Evolutionary conservation across 257 asterid genomes (phyloP), one percentile per base, ranked within the genome.

Genomic region (Jacaranda mimosifolia): DNA sequence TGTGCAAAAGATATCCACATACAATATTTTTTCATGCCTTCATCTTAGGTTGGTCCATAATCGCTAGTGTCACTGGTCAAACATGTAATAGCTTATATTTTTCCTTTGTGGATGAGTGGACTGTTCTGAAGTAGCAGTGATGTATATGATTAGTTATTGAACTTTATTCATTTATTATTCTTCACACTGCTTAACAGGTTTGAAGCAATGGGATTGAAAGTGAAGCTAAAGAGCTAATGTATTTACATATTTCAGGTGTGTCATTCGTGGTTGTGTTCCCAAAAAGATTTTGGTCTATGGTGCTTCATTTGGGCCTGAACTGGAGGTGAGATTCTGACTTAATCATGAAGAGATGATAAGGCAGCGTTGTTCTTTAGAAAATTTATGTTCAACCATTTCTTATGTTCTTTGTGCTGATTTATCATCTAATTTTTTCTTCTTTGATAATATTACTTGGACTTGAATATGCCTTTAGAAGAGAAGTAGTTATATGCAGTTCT

Each of bases 201-300:
- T 35, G 57, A 35, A 57, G 52, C 66, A 59, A 57, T 62, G 18
- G 64, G 49, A 55, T 67, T 68, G 8, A 26, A 51, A 14, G 51
- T 74, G 67, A 64, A 77, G 70, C 63, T 63, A 70, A 79, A 68
- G 59, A 65, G 51, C 69, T 67, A 60, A 55, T 70, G 40, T 38
- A 39, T 80, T 32, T 59, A 53, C 9, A 19, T 56, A 49, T 86
- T 83, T 73, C 94, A 95, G 99, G 89, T 96, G 98, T 81, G 97
- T 96, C 59, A 88, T 96, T 79, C 99, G 99, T 78, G 99, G 99
- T n/a, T 96, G 99, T 71, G 99, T 96, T 80, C 99, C 99, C 21
- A 96, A 96, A 84, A 96, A 96, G 92, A 96, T 96, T 83, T 83
- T 96, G 94, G 98, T 96, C 36, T 96, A 96, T 83, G 99, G 99